phyloP scores from a whole-genome alignment of 2,329 filamentous ascomycete species.

The Cladophialophora chaetospira region DNA sequence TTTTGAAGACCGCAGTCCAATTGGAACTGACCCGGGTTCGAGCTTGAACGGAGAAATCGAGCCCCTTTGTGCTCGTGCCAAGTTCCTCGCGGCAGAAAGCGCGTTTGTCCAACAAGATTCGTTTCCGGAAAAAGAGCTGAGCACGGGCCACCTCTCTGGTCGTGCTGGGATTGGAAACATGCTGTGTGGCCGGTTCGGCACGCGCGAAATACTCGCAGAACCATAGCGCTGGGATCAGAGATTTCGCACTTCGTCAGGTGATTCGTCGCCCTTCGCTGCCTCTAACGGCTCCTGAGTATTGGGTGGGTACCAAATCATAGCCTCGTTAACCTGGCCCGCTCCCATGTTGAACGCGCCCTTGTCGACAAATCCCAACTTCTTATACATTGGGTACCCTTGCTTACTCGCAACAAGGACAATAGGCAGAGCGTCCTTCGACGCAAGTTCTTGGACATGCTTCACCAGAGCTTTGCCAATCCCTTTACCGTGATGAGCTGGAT shows the following conservation, averaged over 20 bases:
- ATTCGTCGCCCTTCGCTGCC: not conserved
- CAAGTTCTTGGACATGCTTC: slow-evolving; percentile 33
- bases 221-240: not conserved
- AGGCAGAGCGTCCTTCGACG: slow-evolving; percentile 29
- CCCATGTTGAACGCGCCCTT: slow-evolving; percentile 18
- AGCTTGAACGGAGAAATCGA: not conserved
- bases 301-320: slow-evolving; percentile 25
- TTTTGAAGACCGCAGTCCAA: not conserved
- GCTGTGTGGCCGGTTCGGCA: not conserved
- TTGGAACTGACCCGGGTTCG: not conserved
- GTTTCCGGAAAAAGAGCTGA: not conserved
- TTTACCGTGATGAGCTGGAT: slow-evolving; percentile 34
- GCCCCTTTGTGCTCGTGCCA: not conserved
- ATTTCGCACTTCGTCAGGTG: not conserved
- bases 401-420: slow-evolving; percentile 35
- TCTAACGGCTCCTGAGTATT: not conserved
- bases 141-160: not conserved
- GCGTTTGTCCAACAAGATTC: not conserved
- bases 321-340: slow-evolving; percentile 3
- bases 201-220: not conserved
- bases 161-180: not conserved
- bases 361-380: slow-evolving; percentile 36
- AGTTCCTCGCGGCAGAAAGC: not conserved
- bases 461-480: slow-evolving; percentile 36
- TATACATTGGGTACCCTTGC: slow-evolving; percentile 35